Evolutionary conservation across 192 early-diverging fungal species (phyloP).

Genomic region (Linnemannia exigua): DNA sequence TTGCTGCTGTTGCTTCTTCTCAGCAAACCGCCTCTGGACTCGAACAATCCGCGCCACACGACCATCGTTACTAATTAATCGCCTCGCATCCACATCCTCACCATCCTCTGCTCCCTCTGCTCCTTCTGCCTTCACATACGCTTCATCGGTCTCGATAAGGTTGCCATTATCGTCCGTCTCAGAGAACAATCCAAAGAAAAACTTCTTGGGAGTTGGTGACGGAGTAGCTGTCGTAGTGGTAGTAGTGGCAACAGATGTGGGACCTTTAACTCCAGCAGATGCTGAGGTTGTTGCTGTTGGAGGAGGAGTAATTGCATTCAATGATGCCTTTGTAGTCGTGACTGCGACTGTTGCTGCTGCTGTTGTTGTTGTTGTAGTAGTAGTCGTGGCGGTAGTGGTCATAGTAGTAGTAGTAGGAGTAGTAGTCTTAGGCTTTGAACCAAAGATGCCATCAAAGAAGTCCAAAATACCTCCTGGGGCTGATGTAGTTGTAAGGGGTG

Average conservation of each 20-base stretch:
- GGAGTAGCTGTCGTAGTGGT: not conserved
- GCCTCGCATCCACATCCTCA: not conserved
- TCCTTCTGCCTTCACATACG: not conserved
- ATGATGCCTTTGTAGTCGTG: not conserved
- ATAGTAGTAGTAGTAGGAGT: not conserved
- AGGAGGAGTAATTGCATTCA: not conserved
- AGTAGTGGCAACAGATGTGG: not conserved
- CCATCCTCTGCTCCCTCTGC: not conserved
- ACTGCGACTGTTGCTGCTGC: not conserved
- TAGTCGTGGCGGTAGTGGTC: not conserved
- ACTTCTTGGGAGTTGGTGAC: not conserved
- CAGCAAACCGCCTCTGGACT: not conserved
- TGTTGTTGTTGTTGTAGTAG: not conserved
- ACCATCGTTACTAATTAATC: constrained; percentile 17
- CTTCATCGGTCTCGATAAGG: not conserved
- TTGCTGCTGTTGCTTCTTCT: not conserved
- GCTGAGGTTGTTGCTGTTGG: not conserved
- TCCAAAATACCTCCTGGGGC: not conserved
- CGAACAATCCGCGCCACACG: constrained; percentile 22
- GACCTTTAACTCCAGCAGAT: not conserved
- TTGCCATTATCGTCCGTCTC: not conserved
- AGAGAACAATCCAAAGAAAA: not conserved
- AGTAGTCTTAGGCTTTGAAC: not conserved
- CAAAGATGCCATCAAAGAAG: constrained; percentile 2
- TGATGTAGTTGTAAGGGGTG: not conserved